Evolutionary conservation across 2,329 filamentous ascomycete species (phyloP).

Genomic region (Drechslerella coelobrocha): DNA sequence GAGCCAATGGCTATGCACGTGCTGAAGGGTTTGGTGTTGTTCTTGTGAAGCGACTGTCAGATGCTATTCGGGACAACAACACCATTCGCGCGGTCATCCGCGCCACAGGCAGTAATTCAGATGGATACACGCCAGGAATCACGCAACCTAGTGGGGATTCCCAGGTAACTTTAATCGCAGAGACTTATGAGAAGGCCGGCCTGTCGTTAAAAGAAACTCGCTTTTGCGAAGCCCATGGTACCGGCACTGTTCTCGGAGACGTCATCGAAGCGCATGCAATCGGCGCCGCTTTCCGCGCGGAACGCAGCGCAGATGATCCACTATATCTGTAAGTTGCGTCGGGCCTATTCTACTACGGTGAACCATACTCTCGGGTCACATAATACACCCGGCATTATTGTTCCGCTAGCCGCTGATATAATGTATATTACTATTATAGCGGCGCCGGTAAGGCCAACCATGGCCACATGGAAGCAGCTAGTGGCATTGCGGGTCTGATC

Average conservation of each 20-base stretch:
- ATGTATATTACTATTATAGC: slow-evolving; percentile 55
- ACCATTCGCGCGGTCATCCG: slow-evolving; percentile 66
- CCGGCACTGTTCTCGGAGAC: slow-evolving; percentile 65
- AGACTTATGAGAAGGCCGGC: slow-evolving; percentile 60
- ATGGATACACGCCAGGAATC: slow-evolving; percentile 66
- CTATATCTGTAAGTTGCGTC: slow-evolving; percentile 43
- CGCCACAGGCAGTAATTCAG: slow-evolving; percentile 64
- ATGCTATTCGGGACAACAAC: slow-evolving; percentile 67
- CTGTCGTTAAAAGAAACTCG: slow-evolving; percentile 15
- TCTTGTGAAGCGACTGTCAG: slow-evolving; percentile 66
- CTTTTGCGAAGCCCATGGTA: slow-evolving; percentile 67
- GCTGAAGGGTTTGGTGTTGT: slow-evolving; percentile 70
- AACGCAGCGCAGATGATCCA: neutral
- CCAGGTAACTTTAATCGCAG: slow-evolving; percentile 61
- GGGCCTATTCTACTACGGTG: slow-evolving; percentile 58
- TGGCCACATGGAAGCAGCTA: slow-evolving; percentile 64
- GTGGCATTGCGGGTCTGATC: slow-evolving; percentile 64
- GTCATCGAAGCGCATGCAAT: slow-evolving; percentile 32
- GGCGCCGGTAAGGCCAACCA: slow-evolving; percentile 66
- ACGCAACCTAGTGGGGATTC: slow-evolving; percentile 64
- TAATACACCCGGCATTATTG: too few species aligned
- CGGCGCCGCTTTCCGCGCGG: slow-evolving; percentile 22
- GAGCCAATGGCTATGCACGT: slow-evolving; percentile 70
- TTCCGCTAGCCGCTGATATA: too few species aligned
- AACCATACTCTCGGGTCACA: neutral